phyloP scores from a whole-genome alignment of 2,329 filamentous ascomycete genomes.

The Aspergillus glaucus region DNA sequence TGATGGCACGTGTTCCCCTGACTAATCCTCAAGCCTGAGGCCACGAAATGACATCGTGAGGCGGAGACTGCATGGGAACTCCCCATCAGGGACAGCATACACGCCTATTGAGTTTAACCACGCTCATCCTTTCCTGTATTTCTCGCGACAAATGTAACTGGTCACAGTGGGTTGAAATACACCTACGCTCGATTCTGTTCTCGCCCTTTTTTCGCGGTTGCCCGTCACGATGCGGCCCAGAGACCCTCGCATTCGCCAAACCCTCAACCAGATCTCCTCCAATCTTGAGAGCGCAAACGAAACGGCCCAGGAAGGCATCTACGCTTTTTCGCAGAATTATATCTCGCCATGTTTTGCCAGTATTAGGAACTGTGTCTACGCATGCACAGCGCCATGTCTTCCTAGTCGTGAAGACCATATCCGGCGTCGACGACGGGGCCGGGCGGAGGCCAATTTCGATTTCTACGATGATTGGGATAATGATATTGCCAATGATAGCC shows the following conservation, averaged over 20 bases:
- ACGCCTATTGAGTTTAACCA: neutral
- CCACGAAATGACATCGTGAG: conserved; percentile 19
- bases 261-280: conserved; percentile 85
- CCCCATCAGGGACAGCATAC: neutral
- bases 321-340: conserved; percentile 80
- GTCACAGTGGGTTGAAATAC: neutral
- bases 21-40: conserved; percentile 14
- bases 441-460: conserved; percentile 81
- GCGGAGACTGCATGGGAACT: neutral
- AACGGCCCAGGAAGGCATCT: conserved; percentile 83
- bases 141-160: neutral
- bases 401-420: conserved; percentile 68
- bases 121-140: neutral
- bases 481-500: conserved; percentile 50
- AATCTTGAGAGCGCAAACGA: conserved; percentile 88
- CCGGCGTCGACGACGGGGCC: conserved; percentile 60
- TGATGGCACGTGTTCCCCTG: conserved; percentile 17
- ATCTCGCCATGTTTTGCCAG: conserved; percentile 72
- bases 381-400: conserved; percentile 61
- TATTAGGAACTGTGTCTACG: conserved; percentile 58
- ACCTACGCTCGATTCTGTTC: conserved; percentile 1
- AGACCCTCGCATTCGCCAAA: conserved; percentile 85
- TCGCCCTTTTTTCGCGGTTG: neutral
- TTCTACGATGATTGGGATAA: conserved; percentile 97
- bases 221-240: conserved; percentile 52